phyloP scores from a whole-genome alignment of 2,329 filamentous ascomycete species.

The Pseudogymnoascus sp. region DNA sequence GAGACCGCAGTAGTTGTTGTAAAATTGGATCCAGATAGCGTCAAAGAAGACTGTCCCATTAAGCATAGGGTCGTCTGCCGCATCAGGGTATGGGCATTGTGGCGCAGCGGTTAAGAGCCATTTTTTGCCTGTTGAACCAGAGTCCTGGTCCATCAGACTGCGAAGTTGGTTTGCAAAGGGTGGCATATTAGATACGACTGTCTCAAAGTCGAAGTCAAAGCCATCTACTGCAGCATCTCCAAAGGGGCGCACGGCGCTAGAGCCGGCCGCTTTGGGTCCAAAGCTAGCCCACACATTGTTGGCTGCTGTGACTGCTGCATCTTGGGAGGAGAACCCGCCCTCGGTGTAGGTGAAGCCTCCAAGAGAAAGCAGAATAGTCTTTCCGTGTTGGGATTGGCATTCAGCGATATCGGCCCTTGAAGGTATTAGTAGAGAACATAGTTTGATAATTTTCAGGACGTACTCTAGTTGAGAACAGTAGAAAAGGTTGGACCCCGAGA shows the following conservation, averaged over 20 bases:
- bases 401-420: conserved; percentile 37
- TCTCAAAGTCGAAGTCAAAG: conserved; percentile 70
- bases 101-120: conserved; percentile 58
- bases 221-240: conserved; percentile 58
- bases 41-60: conserved; percentile 39
- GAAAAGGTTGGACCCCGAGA: conserved; percentile 47
- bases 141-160: conserved; percentile 38
- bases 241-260: conserved; percentile 52
- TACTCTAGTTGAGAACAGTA: conserved; percentile 58
- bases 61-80: conserved; percentile 48
- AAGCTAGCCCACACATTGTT: conserved; percentile 62
- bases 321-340: conserved; percentile 50
- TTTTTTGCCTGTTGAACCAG: conserved; percentile 36
- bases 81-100: conserved; percentile 59
- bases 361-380: conserved; percentile 64
- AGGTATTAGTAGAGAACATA: conserved; percentile 6
- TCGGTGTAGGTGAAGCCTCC: conserved; percentile 63
- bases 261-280: conserved; percentile 43
- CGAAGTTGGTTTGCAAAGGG: conserved; percentile 53
- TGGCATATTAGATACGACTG: conserved; percentile 47
- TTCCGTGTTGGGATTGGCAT: conserved; percentile 54
- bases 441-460: conserved; percentile 20
- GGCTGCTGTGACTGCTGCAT: conserved; percentile 46
- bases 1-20: conserved; percentile 49
- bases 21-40: conserved; percentile 34